phyloP scores from a whole-genome alignment of 2,329 filamentous ascomycete species.

The Annulohypoxylon truncatum region DNA sequence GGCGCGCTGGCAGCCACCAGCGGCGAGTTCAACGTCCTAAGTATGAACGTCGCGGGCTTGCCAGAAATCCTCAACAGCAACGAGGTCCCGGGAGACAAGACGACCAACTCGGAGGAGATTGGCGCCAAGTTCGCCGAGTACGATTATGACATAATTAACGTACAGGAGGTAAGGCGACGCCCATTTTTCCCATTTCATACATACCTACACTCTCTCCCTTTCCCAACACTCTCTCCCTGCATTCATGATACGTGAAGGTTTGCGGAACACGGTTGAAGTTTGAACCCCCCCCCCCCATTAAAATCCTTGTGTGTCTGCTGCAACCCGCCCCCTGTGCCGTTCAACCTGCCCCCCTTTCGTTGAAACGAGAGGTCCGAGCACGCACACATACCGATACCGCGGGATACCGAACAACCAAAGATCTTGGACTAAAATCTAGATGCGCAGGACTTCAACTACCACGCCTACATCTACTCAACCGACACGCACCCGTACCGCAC shows the following conservation, averaged over 20 bases:
- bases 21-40: slow-evolving; percentile 48
- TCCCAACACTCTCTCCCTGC: slow-evolving; percentile 3
- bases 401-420: background rate
- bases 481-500: slow-evolving; percentile 71
- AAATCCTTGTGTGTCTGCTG: slow-evolving; percentile 22
- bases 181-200: slow-evolving; percentile 4
- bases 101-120: slow-evolving; percentile 65
- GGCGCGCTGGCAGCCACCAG: slow-evolving; percentile 42
- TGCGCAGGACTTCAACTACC: slow-evolving; percentile 73
- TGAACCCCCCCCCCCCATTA: slow-evolving; percentile 34
- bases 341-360: slow-evolving; percentile 2
- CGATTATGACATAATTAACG: slow-evolving; percentile 70
- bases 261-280: background rate
- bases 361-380: slow-evolving; percentile 17
- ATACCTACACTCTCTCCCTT: too few relatives aligned
- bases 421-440: slow-evolving; percentile 10
- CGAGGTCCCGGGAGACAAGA: slow-evolving; percentile 50
- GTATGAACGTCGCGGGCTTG: slow-evolving; percentile 50
- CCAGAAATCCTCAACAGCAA: slow-evolving; percentile 44
- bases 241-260: slow-evolving; percentile 16
- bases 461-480: slow-evolving; percentile 70
- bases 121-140: slow-evolving; percentile 67
- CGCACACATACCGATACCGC: too few relatives aligned
- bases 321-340: slow-evolving; percentile 3
- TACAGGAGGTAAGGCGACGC: slow-evolving; percentile 65